Evolutionary conservation across 2,329 filamentous ascomycete genomes (phyloP).

Genomic region (Cercospora sp.): DNA sequence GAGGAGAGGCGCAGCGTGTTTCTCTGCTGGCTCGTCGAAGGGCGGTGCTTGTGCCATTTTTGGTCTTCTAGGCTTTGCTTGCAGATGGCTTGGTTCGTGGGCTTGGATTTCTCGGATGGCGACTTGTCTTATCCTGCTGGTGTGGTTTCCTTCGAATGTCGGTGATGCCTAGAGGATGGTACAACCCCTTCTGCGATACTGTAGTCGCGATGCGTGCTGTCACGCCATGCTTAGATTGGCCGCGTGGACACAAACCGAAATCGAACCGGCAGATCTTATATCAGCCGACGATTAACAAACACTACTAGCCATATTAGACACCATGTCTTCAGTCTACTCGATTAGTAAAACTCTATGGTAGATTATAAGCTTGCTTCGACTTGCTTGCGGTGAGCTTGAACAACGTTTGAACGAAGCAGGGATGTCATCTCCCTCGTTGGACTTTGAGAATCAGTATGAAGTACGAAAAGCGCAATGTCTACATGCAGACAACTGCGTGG

Average conservation of each 20-base stretch:
- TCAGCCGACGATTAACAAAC: background rate
- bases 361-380: too few species aligned
- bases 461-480: background rate
- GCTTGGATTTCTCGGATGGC: background rate
- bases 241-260: background rate
- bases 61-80: too few species aligned
- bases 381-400: too few species aligned
- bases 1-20: background rate
- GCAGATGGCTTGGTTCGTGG: background rate
- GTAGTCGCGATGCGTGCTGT: background rate
- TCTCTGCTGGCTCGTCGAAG: background rate
- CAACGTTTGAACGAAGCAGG: too few species aligned
- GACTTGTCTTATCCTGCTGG: background rate
- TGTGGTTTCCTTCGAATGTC: background rate
- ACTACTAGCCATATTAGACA: background rate
- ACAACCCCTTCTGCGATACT: too few species aligned
- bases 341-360: background rate
- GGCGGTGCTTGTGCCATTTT: background rate
- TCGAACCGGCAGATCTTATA: background rate
- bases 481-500: background rate
- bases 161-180: background rate
- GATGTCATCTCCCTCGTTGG: too few species aligned
- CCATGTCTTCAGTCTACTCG: background rate
- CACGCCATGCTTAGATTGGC: background rate
- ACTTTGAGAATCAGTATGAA: background rate